Evolutionary conservation across 1,139 yeast species (phyloP).

Genomic region (Yamadazyma dushanensis): DNA sequence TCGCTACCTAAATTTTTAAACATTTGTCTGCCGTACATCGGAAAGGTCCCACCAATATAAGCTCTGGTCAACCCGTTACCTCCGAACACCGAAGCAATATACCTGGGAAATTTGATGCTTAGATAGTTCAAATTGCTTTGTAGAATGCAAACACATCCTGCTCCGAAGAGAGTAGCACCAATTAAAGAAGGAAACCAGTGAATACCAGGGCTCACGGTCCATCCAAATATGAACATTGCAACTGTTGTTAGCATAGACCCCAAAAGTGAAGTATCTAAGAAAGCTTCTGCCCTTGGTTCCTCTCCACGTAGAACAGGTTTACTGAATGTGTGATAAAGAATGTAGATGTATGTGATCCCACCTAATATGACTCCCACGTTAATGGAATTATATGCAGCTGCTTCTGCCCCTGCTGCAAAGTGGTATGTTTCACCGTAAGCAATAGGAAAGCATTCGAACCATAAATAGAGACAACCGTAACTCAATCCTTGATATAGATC

Average conservation of each 20-base stretch:
- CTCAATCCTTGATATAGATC: slow-evolving; percentile 32
- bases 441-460: slow-evolving; percentile 37
- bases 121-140: slow-evolving; percentile 51
- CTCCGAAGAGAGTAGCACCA: slow-evolving; percentile 28
- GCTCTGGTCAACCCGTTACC: slow-evolving; percentile 30
- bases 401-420: slow-evolving; percentile 29
- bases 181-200: slow-evolving; percentile 36
- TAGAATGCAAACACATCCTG: slow-evolving; percentile 30
- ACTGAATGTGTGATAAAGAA: slow-evolving; percentile 21
- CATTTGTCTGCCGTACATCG: slow-evolving; percentile 42
- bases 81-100: slow-evolving; percentile 34
- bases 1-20: slow-evolving; percentile 36
- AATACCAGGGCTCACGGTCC: slow-evolving; percentile 27
- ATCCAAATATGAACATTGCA: slow-evolving; percentile 33
- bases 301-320: slow-evolving; percentile 34
- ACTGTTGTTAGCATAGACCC: slow-evolving; percentile 30
- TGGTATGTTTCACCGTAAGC: slow-evolving; percentile 22
- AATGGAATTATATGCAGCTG: slow-evolving; percentile 24
- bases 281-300: slow-evolving; percentile 55
- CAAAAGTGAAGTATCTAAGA: slow-evolving; percentile 50
- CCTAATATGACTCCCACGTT: slow-evolving; percentile 22
- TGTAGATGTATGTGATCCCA: slow-evolving; percentile 22
- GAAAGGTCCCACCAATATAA: slow-evolving; percentile 30
- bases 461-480: slow-evolving; percentile 30
- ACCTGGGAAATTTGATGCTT: slow-evolving; percentile 56